Percentiles rank a stretch among this genome's conserved stretches.
These are phyloP conservation scores for Cnidoscolus chayamansa DNA, from an alignment of 441 rosid genomes.

Conservation along the genomic window DNA sequence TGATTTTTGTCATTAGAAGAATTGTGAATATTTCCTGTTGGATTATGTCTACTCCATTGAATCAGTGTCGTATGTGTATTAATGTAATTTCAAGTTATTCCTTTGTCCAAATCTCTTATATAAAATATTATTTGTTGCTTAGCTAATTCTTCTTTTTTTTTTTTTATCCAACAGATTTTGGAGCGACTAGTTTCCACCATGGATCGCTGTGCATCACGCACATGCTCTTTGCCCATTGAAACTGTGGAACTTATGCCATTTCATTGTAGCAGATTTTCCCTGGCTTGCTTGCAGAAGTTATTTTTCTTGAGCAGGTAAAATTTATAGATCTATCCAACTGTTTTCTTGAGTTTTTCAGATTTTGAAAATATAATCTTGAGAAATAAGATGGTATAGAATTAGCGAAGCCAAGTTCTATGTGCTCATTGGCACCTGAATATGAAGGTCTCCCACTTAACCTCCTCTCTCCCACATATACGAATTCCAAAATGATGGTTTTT, in stretches of 20 bases:
- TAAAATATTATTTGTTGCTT: constrained; percentile 2
- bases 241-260: constrained; percentile 95
- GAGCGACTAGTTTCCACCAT: constrained; percentile 77
- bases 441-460: neutral
- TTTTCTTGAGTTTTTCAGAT: neutral
- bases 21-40: neutral
- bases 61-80: neutral
- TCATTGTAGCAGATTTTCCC: constrained; percentile 90
- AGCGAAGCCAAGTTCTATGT: neutral
- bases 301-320: constrained; percentile 85
- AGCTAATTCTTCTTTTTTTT: constrained; percentile 8
- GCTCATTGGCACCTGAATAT: neutral
- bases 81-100: neutral
- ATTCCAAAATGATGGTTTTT: neutral
- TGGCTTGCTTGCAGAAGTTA: constrained; percentile 78
- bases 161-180: constrained; percentile 53
- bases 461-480: neutral
- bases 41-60: neutral
- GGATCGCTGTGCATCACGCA: constrained; percentile 99
- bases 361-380: neutral
- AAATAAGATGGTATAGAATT: neutral
- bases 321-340: neutral
- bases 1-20: neutral
- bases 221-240: constrained; percentile 89
- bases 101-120: constrained; percentile 7